Percentiles rank a stretch among this genome's conserved stretches.
Conservation (phyloP, 805 yeast species). For the Suhomyces faveliae region DNA sequence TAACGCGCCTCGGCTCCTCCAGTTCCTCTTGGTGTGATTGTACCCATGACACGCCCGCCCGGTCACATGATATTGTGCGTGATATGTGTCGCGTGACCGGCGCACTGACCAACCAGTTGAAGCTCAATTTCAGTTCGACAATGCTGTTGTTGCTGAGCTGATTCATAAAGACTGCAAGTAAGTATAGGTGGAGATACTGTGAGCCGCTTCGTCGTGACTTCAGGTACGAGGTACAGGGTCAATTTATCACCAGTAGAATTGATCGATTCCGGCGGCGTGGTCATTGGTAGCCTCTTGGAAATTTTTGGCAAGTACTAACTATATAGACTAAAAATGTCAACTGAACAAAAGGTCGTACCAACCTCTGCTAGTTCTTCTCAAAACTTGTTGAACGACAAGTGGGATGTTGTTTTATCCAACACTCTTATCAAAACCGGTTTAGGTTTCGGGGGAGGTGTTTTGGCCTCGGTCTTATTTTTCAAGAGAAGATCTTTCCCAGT, state of each 20-base stretch:
- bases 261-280: background rate
- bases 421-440: slow-evolving; percentile 91
- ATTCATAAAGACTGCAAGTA: slow-evolving; percentile 1
- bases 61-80: background rate
- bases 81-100: background rate
- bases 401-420: slow-evolving; percentile 97
- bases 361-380: slow-evolving; percentile 45
- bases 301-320: slow-evolving; percentile 2
- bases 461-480: slow-evolving; percentile 85
- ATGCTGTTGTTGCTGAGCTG: background rate
- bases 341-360: slow-evolving; percentile 34
- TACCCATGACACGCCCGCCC: background rate
- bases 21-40: background rate
- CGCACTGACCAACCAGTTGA: slow-evolving; percentile 6
- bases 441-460: slow-evolving; percentile 95
- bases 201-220: background rate
- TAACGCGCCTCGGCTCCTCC: background rate
- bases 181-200: background rate
- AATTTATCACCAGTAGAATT: background rate
- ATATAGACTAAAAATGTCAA: slow-evolving; percentile 17
- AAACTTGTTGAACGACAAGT: slow-evolving; percentile 65
- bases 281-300: background rate
- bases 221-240: no score
- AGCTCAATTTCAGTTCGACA: slow-evolving; percentile 4
- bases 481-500: slow-evolving; percentile 96